Percentiles rank a stretch among this genome's conserved stretches.
phyloP scores from a whole-genome alignment of 495 filamentous ascomycete genomes.

The Aspergillus cavernicola region DNA sequence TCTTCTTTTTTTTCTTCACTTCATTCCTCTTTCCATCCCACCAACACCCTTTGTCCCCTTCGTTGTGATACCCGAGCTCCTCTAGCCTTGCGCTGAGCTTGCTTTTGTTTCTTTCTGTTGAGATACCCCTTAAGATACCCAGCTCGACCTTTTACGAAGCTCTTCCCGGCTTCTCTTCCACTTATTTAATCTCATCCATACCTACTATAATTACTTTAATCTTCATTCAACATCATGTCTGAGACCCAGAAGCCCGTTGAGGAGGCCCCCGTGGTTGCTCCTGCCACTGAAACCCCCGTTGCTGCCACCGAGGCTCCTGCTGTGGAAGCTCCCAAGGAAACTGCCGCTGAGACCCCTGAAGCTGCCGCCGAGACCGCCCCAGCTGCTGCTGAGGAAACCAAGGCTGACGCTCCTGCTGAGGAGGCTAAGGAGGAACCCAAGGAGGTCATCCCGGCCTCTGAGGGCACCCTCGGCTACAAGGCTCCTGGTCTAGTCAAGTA shows the following conservation, averaged over 20 bases:
- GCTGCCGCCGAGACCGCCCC: conserved; percentile 33
- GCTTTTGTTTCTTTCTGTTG: conserved; percentile 44
- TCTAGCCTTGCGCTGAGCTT: conserved; percentile 23
- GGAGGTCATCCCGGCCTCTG: conserved; percentile 52
- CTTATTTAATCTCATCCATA: conserved; percentile 19
- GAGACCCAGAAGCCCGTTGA: conserved; percentile 48
- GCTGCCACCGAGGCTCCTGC: conserved; percentile 25
- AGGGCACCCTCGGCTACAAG: conserved; percentile 83
- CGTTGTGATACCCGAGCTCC: conserved; percentile 49
- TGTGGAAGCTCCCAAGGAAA: conserved; percentile 11
- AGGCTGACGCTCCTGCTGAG: conserved; percentile 41
- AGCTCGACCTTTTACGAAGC: conserved; percentile 22
- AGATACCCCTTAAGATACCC: conserved; percentile 45
- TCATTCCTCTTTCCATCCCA: conserved; percentile 24
- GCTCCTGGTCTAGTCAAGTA: conserved; percentile 88
- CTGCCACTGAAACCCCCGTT: conserved; percentile 29
- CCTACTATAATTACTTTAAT: conserved; percentile 35
- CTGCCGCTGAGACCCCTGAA: conserved; percentile 32
- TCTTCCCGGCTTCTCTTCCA: conserved; percentile 24
- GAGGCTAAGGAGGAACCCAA: conserved; percentile 44
- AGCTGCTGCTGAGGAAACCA: conserved; percentile 43
- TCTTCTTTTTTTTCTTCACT: conserved; percentile 26
- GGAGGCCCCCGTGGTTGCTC: conserved; percentile 40
- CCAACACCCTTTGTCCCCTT: conserved; percentile 14
- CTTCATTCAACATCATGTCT: conserved; percentile 44